These are phyloP conservation scores for Cytospora chrysosperma DNA, from an alignment of 2,329 filamentous ascomycete species.

Conservation along the genomic window DNA sequence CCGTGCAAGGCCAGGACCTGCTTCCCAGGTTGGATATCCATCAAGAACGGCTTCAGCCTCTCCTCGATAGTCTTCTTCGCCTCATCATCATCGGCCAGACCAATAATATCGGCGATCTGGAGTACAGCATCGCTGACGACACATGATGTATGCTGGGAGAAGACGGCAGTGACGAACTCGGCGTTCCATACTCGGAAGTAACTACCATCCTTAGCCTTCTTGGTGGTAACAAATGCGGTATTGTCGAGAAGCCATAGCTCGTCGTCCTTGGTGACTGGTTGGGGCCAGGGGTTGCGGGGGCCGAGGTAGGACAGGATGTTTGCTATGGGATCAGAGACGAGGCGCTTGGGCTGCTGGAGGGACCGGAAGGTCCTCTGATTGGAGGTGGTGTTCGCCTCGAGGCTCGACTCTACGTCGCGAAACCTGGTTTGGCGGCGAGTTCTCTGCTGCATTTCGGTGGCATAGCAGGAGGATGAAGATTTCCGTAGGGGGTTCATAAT, in stretches of 20 bases:
- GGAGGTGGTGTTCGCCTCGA: not conserved
- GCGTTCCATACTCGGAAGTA: slow-evolving; percentile 62
- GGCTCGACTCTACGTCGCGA: slow-evolving; percentile 12
- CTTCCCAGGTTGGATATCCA: slow-evolving; percentile 69
- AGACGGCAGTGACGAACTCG: slow-evolving; percentile 81
- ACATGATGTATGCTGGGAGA: slow-evolving; percentile 68
- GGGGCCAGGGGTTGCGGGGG: slow-evolving; percentile 56
- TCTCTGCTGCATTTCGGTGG: slow-evolving; percentile 13
- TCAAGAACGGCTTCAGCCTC: slow-evolving; percentile 74
- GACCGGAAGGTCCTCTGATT: not conserved
- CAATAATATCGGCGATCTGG: slow-evolving; percentile 67
- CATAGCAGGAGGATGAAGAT: not conserved
- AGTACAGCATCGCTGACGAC: slow-evolving; percentile 67
- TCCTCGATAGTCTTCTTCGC: slow-evolving; percentile 59
- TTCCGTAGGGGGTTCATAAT: slow-evolving; percentile 2
- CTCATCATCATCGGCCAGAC: slow-evolving; percentile 60
- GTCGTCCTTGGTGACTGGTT: slow-evolving; percentile 62
- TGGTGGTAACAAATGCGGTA: slow-evolving; percentile 66
- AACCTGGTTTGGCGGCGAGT: slow-evolving; percentile 14
- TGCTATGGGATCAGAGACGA: slow-evolving; percentile 26
- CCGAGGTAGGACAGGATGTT: slow-evolving; percentile 52
- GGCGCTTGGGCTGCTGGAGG: not conserved
- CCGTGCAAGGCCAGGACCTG: slow-evolving; percentile 64
- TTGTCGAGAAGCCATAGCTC: slow-evolving; percentile 90
- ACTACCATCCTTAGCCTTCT: slow-evolving; percentile 34